Evolutionary conservation across 257 asterid genomes (phyloP).

Genomic region (Oldenlandia corymbosa): DNA sequence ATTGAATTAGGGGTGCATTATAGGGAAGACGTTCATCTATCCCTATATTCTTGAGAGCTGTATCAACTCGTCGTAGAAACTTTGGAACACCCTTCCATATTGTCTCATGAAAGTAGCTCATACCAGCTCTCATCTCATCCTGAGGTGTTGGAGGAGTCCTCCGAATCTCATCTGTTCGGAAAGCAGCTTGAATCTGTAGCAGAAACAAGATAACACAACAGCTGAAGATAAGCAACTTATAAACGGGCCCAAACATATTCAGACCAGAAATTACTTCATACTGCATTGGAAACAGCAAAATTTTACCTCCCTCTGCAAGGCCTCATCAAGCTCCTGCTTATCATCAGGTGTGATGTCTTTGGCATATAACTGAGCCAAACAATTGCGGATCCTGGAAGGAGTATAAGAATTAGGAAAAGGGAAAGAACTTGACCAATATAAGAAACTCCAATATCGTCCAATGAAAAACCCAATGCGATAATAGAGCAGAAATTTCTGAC

Average conservation of each 20-base stretch:
- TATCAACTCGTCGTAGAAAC: slow-evolving; percentile 44
- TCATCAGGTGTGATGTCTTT: slow-evolving; percentile 46
- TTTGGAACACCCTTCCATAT: slow-evolving; percentile 52
- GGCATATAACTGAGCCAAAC: slow-evolving; percentile 46
- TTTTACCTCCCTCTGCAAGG: slow-evolving; percentile 47
- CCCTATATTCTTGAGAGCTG: slow-evolving; percentile 45
- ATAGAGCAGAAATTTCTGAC: background rate
- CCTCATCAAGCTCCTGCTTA: slow-evolving; percentile 47
- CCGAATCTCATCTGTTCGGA: slow-evolving; percentile 48
- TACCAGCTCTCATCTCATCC: slow-evolving; percentile 58
- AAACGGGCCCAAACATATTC: background rate
- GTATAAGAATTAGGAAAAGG: background rate
- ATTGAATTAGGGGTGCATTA: slow-evolving; percentile 47
- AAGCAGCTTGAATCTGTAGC: slow-evolving; percentile 49
- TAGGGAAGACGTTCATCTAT: slow-evolving; percentile 48
- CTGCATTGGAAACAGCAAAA: background rate
- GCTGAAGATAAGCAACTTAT: background rate
- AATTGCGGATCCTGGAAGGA: slow-evolving; percentile 35
- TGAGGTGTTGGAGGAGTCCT: slow-evolving; percentile 54
- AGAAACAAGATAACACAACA: background rate
- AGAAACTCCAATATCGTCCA: background rate
- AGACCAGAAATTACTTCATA: background rate
- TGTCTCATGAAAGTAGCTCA: slow-evolving; percentile 55
- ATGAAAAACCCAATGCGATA: background rate
- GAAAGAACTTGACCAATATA: background rate